Conservation (phyloP, 164 flowering plant species). For the Umbellularia californica region DNA sequence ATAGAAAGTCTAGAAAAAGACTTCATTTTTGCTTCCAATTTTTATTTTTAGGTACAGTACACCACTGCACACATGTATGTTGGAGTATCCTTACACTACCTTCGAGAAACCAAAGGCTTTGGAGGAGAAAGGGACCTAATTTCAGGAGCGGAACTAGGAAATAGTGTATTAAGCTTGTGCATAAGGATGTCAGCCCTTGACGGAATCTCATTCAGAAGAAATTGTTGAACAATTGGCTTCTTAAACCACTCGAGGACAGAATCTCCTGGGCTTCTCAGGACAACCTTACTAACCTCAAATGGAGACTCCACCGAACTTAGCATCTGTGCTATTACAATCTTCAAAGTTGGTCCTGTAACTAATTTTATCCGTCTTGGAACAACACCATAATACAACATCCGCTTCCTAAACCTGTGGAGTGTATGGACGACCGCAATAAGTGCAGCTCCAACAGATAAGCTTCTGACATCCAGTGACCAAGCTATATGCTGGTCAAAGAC, state of each 20-base stretch:
- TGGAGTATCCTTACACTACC: constrained; percentile 19
- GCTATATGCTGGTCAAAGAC: constrained; percentile 99
- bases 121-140: constrained; percentile 81
- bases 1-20: too few species aligned
- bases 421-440: constrained; percentile 94
- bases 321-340: constrained; percentile 88
- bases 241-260: constrained; percentile 95
- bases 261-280: constrained; percentile 89
- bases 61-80: neutral
- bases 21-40: neutral
- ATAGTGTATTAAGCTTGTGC: constrained; percentile 85
- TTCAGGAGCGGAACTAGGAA: constrained; percentile 95
- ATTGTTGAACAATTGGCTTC: constrained; percentile 95
- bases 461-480: constrained; percentile 97
- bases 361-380: constrained; percentile 89
- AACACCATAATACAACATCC: constrained; percentile 95
- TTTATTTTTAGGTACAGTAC: neutral
- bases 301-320: constrained; percentile 88
- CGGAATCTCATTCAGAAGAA: constrained; percentile 91
- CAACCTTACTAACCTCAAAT: constrained; percentile 98
- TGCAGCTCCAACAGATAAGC: constrained; percentile 95
- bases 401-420: constrained; percentile 89
- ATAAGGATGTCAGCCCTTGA: constrained; percentile 85
- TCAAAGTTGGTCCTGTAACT: constrained; percentile 92
- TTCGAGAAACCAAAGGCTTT: constrained; percentile 51